These are phyloP conservation scores for Monosporascus sp. DNA, from an alignment of 2,329 filamentous ascomycete species.

Conservation along the genomic window DNA sequence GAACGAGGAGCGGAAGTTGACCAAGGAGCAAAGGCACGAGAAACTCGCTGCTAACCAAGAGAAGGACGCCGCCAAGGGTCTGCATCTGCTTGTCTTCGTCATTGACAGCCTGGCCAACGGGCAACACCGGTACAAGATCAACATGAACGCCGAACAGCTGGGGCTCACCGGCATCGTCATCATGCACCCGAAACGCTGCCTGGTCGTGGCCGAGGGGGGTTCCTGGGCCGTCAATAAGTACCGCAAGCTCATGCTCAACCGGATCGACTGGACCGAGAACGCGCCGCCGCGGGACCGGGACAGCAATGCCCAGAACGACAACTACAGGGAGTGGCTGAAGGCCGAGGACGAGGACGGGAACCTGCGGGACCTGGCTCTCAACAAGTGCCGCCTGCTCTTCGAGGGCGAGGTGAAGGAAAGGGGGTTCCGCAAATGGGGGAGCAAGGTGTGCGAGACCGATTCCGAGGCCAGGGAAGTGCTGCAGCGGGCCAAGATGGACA, in stretches of 20 bases:
- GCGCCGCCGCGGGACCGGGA: conserved; percentile 59
- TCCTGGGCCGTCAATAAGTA: conserved; percentile 76
- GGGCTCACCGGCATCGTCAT: conserved; percentile 85
- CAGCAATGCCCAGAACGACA: conserved; percentile 50
- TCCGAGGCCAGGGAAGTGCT: conserved; percentile 79
- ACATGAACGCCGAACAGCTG: conserved; percentile 85
- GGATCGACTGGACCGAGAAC: conserved; percentile 94
- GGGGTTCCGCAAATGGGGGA: conserved; percentile 82
- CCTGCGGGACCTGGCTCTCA: conserved; percentile 74
- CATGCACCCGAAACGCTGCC: conserved; percentile 80
- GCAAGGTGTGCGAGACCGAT: conserved; percentile 89
- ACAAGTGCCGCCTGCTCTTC: conserved; percentile 80
- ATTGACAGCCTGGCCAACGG: conserved; percentile 87
- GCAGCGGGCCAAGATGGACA: conserved; percentile 81
- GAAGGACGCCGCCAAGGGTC: conserved; percentile 80
- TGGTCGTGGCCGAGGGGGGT: conserved; percentile 90
- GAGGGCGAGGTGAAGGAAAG: conserved; percentile 82
- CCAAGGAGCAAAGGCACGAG: conserved; percentile 78
- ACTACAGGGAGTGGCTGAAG: conserved; percentile 67
- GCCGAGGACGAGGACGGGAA: conserved; percentile 73
- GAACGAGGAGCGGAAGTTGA: conserved; percentile 83
- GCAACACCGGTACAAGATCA: conserved; percentile 88
- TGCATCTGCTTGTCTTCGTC: conserved; percentile 83
- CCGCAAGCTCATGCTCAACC: conserved; percentile 88
- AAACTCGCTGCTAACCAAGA: conserved; percentile 81